These are phyloP conservation scores for Peterozyma toletana DNA, from an alignment of 805 yeast species.

Conservation along the genomic window DNA sequence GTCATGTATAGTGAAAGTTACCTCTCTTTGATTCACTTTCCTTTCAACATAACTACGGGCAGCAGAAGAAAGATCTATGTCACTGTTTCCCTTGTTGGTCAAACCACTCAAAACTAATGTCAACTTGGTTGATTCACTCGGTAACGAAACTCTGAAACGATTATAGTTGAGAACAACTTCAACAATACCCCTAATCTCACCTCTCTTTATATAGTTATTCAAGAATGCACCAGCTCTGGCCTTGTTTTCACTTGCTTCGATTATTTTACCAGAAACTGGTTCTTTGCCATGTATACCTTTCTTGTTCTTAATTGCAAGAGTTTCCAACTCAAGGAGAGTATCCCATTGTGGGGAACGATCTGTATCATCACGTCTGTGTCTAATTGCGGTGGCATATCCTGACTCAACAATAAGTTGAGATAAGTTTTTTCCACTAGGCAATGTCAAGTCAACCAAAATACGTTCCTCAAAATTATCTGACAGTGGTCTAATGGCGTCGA, in stretches of 20 bases:
- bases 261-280: constrained; percentile 52
- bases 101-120: constrained; percentile 75
- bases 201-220: constrained; percentile 60
- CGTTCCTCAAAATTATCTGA: constrained; percentile 58
- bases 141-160: constrained; percentile 58
- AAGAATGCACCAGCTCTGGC: constrained; percentile 70
- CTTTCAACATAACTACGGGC: constrained; percentile 49
- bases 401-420: constrained; percentile 50
- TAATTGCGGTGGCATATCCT: constrained; percentile 75
- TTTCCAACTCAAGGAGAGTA: constrained; percentile 61
- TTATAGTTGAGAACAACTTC: constrained; percentile 67
- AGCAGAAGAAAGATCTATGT: constrained; percentile 30
- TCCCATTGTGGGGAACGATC: constrained; percentile 78
- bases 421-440: constrained; percentile 49
- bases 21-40: constrained; percentile 63
- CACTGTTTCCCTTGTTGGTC: constrained; percentile 29
- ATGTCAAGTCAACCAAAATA: constrained; percentile 52
- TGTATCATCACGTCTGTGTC: constrained; percentile 66
- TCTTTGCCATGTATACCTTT: constrained; percentile 59
- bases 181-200: constrained; percentile 58
- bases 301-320: constrained; percentile 44
- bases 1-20: constrained; percentile 59
- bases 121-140: constrained; percentile 64
- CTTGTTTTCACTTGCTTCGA: constrained; percentile 74
- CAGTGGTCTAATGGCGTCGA: constrained; percentile 60